Percentiles rank a stretch among this genome's conserved stretches.
These are phyloP conservation scores for Casuarina cunninghamiana DNA, from an alignment of 306 rosid genomes.

Conservation along the genomic window DNA sequence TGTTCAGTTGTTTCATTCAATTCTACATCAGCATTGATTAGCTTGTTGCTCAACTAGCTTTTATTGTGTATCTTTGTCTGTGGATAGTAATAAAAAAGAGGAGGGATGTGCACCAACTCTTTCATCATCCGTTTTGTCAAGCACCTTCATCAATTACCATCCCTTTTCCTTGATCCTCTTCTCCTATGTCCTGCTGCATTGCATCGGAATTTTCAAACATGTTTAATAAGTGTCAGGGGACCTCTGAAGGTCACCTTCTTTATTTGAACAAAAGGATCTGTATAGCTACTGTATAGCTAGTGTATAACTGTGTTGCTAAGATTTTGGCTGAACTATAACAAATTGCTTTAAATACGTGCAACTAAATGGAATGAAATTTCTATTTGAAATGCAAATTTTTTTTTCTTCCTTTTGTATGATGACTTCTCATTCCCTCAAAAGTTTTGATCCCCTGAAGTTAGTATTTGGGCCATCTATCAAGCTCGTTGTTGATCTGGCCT, in stretches of 20 bases:
- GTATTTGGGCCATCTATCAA: constrained; percentile 7
- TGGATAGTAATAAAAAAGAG: neutral
- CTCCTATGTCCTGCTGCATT: no score
- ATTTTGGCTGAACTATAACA: no score
- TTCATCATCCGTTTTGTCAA: neutral
- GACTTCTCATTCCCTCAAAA: neutral
- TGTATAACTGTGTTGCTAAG: no score
- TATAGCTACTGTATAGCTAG: no score
- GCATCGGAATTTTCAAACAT: no score
- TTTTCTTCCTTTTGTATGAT: neutral
- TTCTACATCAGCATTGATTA: neutral
- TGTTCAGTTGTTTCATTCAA: neutral
- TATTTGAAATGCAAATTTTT: neutral
- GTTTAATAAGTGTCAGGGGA: no score
- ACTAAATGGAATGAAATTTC: neutral
- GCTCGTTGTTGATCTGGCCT: constrained; percentile 15
- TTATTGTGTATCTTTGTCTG: constrained; percentile 2
- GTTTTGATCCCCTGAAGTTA: neutral
- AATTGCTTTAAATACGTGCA: neutral
- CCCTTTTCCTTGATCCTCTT: neutral
- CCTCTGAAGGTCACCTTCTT: no score
- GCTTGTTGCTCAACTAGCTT: constrained; percentile 4
- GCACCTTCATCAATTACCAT: neutral
- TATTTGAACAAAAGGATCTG: no score
- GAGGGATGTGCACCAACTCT: neutral